Conservation (phyloP, 257 asterid species). For the Capsicum chinense region DNA sequence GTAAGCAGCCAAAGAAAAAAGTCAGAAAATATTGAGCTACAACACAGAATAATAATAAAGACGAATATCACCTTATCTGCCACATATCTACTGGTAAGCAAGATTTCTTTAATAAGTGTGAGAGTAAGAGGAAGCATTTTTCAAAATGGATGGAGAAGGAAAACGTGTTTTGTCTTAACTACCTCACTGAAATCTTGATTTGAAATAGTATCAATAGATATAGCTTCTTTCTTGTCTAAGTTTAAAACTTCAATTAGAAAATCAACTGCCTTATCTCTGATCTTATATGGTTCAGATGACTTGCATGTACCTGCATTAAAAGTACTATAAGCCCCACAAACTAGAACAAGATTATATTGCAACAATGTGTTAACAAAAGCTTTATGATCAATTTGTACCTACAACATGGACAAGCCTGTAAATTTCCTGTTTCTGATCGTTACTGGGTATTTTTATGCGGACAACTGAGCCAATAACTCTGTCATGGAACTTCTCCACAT, state of each 20-base stretch:
- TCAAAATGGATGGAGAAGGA: conserved; percentile 8
- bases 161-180: conserved; percentile 26
- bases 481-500: conserved; percentile 60
- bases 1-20: background rate
- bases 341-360: background rate
- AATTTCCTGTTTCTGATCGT: conserved; percentile 77
- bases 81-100: background rate
- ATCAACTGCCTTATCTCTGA: conserved; percentile 76
- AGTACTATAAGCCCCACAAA: conserved; percentile 23
- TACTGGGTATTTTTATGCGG: conserved; percentile 71
- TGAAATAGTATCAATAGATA: conserved; percentile 75
- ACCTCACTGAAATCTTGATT: conserved; percentile 89
- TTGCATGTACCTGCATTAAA: conserved; percentile 64
- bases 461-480: conserved; percentile 79
- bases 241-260: conserved; percentile 84
- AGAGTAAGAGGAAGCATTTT: conserved; percentile 4
- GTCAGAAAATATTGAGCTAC: background rate
- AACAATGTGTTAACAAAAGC: background rate
- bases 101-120: background rate
- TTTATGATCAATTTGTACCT: conserved; percentile 54
- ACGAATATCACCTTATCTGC: conserved; percentile 22
- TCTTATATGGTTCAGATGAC: conserved; percentile 70
- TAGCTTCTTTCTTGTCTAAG: conserved; percentile 74
- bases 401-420: conserved; percentile 93
- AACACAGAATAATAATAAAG: conserved; percentile 11